These are phyloP conservation scores for Microbotryomycetes sp. DNA, from an alignment of 1,284 basidiomycete genomes.

Conservation along the genomic window DNA sequence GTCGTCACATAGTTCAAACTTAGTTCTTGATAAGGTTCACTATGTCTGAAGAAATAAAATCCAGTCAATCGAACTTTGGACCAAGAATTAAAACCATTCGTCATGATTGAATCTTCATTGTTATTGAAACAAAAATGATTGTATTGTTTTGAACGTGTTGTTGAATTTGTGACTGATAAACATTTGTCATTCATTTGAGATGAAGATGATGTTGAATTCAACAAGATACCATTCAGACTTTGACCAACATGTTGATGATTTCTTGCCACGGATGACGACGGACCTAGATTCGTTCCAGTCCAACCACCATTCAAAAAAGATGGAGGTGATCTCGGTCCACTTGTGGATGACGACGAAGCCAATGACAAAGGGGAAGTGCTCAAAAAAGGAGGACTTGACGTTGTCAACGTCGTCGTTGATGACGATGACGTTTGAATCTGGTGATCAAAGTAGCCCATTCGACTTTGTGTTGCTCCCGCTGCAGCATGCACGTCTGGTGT, in stretches of 20 bases:
- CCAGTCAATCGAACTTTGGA: neutral
- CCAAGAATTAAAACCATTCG: neutral
- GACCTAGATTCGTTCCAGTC: neutral
- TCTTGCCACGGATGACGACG: neutral
- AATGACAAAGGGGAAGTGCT: neutral
- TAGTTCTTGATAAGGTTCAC: conserved; percentile 22
- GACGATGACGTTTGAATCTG: neutral
- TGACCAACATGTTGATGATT: neutral
- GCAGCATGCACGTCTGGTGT: neutral
- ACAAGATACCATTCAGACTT: too few relatives aligned
- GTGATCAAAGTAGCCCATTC: neutral
- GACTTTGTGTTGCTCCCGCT: neutral
- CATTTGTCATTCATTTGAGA: too few relatives aligned
- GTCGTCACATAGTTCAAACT: conserved; percentile 23
- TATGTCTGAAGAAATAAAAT: conserved; percentile 14
- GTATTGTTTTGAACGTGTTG: too few relatives aligned
- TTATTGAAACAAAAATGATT: too few relatives aligned
- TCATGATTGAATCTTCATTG: too few relatives aligned
- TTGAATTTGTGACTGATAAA: too few relatives aligned
- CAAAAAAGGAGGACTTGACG: too few relatives aligned
- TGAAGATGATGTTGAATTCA: too few relatives aligned
- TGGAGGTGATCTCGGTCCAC: neutral
- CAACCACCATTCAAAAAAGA: neutral
- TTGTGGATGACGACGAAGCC: neutral
- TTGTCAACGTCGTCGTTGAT: neutral